phyloP scores from a whole-genome alignment of 2,329 filamentous ascomycete species.

The Coniosporium uncinatum region DNA sequence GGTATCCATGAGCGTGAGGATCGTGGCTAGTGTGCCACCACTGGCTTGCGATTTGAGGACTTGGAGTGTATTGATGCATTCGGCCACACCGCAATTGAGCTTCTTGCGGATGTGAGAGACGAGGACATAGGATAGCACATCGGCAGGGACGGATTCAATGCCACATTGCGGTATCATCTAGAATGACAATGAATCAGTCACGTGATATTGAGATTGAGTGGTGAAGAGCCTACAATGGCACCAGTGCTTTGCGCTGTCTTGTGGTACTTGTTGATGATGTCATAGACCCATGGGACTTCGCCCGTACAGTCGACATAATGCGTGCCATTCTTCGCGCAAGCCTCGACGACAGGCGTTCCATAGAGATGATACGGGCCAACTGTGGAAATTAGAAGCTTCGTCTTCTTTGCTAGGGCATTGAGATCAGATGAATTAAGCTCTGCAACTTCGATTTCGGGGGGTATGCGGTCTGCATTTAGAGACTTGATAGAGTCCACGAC shows the following conservation, averaged over 20 bases:
- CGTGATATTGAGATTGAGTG: neutral
- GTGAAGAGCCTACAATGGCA: slow-evolving; percentile 43
- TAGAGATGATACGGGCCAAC: slow-evolving; percentile 60
- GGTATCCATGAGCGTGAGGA: slow-evolving; percentile 49
- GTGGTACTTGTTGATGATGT: slow-evolving; percentile 57
- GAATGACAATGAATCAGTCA: too few species aligned
- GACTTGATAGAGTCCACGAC: slow-evolving; percentile 62
- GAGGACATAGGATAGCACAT: slow-evolving; percentile 48
- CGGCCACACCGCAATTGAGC: slow-evolving; percentile 40
- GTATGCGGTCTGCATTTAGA: slow-evolving; percentile 62
- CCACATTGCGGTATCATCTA: slow-evolving; percentile 55
- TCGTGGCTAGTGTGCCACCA: slow-evolving; percentile 59
- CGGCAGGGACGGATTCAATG: slow-evolving; percentile 55
- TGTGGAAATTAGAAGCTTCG: slow-evolving; percentile 52
- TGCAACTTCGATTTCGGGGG: slow-evolving; percentile 48
- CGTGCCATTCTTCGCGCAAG: slow-evolving; percentile 58
- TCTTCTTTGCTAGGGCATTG: slow-evolving; percentile 44
- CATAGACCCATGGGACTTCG: slow-evolving; percentile 57
- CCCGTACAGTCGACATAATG: slow-evolving; percentile 65
- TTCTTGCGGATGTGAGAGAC: slow-evolving; percentile 44
- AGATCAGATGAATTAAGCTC: slow-evolving; percentile 45
- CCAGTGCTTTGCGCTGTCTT: slow-evolving; percentile 51
- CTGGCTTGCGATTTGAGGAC: slow-evolving; percentile 36
- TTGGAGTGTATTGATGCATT: slow-evolving; percentile 44
- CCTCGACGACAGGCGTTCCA: slow-evolving; percentile 58